Conservation (phyloP, 2,329 filamentous ascomycete species). For the Stagonosporopsis rhizophila region DNA sequence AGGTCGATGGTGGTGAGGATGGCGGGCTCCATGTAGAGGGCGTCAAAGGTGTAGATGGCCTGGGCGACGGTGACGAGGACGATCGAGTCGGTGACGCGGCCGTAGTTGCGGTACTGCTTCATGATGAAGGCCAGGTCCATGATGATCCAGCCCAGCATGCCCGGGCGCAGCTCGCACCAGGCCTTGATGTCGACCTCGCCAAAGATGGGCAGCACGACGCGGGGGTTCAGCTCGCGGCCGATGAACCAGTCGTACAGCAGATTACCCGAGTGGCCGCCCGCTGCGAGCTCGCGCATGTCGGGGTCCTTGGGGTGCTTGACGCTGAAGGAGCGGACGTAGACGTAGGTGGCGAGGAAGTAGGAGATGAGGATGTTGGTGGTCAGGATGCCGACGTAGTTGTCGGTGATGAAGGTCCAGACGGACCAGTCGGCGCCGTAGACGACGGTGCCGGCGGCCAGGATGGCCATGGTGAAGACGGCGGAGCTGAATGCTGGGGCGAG, state of each 20-base stretch:
- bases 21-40: constrained; percentile 84
- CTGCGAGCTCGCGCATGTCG: constrained; percentile 77
- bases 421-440: constrained; percentile 80
- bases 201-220: constrained; percentile 77
- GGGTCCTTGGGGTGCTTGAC: constrained; percentile 75
- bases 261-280: constrained; percentile 83
- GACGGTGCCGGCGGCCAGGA: constrained; percentile 75
- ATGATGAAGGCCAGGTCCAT: constrained; percentile 84
- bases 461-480: constrained; percentile 74
- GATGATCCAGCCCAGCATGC: constrained; percentile 87
- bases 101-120: constrained; percentile 85
- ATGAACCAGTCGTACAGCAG: constrained; percentile 96
- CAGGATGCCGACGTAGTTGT: constrained; percentile 87
- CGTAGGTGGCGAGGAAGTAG: constrained; percentile 74
- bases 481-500: constrained; percentile 75
- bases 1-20: constrained; percentile 95
- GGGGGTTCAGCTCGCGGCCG: constrained; percentile 92
- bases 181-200: constrained; percentile 90
- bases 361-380: constrained; percentile 83
- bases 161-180: constrained; percentile 89
- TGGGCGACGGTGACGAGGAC: constrained; percentile 80
- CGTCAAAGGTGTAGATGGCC: constrained; percentile 82
- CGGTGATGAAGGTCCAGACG: constrained; percentile 91
- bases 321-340: constrained; percentile 82
- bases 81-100: constrained; percentile 85